These are phyloP conservation scores for Dacryopinax primogenitus DNA, from an alignment of 768 basidiomycete species.

Conservation along the genomic window DNA sequence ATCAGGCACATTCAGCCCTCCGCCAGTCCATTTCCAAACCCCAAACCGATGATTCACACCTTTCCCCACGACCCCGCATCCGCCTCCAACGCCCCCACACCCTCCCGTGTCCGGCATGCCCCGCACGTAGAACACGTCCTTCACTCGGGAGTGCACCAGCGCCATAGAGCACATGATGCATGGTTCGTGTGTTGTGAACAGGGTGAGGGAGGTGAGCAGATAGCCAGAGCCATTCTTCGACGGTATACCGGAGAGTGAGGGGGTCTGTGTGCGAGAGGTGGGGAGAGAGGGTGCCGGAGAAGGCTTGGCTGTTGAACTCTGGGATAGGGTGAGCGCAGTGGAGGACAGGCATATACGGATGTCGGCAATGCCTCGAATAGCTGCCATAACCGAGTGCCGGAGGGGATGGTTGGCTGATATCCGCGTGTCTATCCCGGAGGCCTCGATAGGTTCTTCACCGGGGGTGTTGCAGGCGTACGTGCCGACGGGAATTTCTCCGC, in stretches of 20 bases:
- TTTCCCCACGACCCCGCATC: constrained; percentile 75
- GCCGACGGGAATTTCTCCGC: constrained; percentile 55
- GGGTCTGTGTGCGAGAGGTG: background rate
- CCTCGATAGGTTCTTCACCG: constrained; percentile 27
- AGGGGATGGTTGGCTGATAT: constrained; percentile 58
- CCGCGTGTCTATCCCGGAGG: constrained; percentile 45
- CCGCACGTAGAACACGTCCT: constrained; percentile 53
- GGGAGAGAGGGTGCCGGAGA: background rate
- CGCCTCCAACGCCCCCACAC: constrained; percentile 35
- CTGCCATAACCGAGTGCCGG: constrained; percentile 70
- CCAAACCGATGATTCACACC: constrained; percentile 83
- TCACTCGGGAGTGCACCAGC: constrained; percentile 84
- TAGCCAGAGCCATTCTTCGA: constrained; percentile 63
- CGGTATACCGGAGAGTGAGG: constrained; percentile 9
- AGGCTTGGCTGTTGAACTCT: constrained; percentile 9
- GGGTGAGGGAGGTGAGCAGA: constrained; percentile 65
- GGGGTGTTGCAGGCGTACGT: constrained; percentile 49
- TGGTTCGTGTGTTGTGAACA: constrained; percentile 92
- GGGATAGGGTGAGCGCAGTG: background rate
- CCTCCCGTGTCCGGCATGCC: constrained; percentile 54
- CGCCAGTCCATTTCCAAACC: constrained; percentile 48
- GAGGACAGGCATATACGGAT: constrained; percentile 28
- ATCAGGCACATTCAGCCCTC: constrained; percentile 15
- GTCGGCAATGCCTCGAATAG: constrained; percentile 54
- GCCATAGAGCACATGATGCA: constrained; percentile 99